phyloP scores from a whole-genome alignment of 495 filamentous ascomycete genomes.

The Penicillium herquei region DNA sequence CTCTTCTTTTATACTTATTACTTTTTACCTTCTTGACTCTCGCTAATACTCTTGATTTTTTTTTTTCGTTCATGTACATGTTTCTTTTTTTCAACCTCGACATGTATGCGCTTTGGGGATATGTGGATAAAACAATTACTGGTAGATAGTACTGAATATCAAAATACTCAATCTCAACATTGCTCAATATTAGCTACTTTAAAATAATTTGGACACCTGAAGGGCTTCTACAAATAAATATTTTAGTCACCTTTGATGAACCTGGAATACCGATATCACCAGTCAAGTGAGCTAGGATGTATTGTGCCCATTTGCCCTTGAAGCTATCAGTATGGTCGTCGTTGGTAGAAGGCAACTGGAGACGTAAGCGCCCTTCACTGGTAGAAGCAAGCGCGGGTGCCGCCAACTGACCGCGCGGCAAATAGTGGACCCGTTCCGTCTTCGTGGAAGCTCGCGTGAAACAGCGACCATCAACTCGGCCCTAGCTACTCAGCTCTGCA shows the following conservation, averaged over 20 bases:
- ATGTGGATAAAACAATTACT: slow-evolving; percentile 20
- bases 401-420: slow-evolving; percentile 7
- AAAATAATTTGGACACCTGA: no score
- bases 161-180: background rate
- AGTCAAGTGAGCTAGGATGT: no score
- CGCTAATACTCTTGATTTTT: slow-evolving; percentile 12
- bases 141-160: slow-evolving; percentile 8
- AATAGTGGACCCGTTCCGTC: slow-evolving; percentile 12
- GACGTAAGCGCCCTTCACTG: no score
- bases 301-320: no score
- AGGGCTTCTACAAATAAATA: no score
- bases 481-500: background rate
- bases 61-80: slow-evolving; percentile 18
- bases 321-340: no score
- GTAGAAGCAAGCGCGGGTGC: background rate
- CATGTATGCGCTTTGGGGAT: slow-evolving; percentile 7
- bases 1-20: slow-evolving; percentile 2
- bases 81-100: slow-evolving; percentile 1
- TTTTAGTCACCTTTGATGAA: no score
- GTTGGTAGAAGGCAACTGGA: no score
- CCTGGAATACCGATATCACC: no score
- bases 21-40: slow-evolving; percentile 17
- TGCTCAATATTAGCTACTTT: no score
- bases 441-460: slow-evolving; percentile 13
- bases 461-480: slow-evolving; percentile 7